phyloP scores from a whole-genome alignment of 2,329 filamentous ascomycete species.

The Alternaria hordeiaustralica region DNA sequence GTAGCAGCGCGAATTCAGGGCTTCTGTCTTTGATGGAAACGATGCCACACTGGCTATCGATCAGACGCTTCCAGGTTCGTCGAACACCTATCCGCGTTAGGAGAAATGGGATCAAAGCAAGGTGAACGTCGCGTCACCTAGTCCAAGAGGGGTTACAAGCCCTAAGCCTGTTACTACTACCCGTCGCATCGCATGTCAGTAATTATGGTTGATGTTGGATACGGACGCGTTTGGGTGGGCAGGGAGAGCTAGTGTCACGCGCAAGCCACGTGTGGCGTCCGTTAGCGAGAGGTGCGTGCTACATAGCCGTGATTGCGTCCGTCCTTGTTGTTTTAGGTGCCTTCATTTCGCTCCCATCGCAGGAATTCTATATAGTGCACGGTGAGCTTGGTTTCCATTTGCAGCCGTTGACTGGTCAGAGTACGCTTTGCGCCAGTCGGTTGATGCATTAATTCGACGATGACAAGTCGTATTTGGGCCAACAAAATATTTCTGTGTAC shows the following conservation, averaged over 20 bases:
- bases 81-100: conserved; percentile 62
- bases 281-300: background rate
- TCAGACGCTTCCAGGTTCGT: conserved; percentile 79
- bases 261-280: conserved; percentile 24
- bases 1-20: conserved; percentile 71
- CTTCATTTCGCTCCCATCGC: background rate
- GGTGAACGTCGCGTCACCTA: conserved; percentile 57
- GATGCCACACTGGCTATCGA: conserved; percentile 82
- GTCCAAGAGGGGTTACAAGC: conserved; percentile 71
- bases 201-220: conserved; percentile 26
- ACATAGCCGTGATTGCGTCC: background rate
- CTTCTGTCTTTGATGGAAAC: conserved; percentile 71
- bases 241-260: conserved; percentile 1
- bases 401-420: background rate
- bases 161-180: conserved; percentile 59
- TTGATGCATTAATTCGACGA: background rate
- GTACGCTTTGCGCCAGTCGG: background rate
- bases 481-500: background rate
- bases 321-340: background rate
- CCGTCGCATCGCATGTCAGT: conserved; percentile 56
- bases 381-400: background rate
- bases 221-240: background rate
- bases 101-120: background rate
- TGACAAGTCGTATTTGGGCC: background rate
- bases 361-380: background rate